A percentile compares a stretch with the other conserved stretches of the same genome.
phyloP scores from a whole-genome alignment of 768 basidiomycete genomes.

The Podaxis pistillaris region DNA sequence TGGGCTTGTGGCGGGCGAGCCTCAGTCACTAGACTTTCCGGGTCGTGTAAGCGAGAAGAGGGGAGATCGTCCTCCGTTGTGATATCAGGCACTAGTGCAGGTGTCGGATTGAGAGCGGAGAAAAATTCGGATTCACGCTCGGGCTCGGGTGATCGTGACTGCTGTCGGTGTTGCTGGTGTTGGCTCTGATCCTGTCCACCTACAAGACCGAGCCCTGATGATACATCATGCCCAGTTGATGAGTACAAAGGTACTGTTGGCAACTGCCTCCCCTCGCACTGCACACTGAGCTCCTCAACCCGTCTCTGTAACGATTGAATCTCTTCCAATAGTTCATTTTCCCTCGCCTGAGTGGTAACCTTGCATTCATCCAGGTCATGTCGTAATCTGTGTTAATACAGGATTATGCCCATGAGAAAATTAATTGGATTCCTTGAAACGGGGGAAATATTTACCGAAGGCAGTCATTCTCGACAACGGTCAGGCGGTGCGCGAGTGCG shows the following conservation, averaged over 20 bases:
- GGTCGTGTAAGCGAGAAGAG: background rate
- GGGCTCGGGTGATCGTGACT: background rate
- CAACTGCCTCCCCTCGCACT: background rate
- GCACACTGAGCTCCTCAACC: constrained; percentile 7
- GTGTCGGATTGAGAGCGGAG: background rate
- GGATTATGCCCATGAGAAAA: background rate
- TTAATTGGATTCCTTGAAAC: background rate
- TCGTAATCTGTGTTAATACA: constrained; percentile 24
- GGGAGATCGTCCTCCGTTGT: background rate
- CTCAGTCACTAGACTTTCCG: background rate
- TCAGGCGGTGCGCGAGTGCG: constrained; percentile 17
- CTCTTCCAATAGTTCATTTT: constrained; percentile 31
- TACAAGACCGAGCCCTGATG: background rate
- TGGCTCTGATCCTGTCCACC: background rate
- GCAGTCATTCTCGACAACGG: constrained; percentile 32
- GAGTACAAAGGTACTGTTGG: background rate
- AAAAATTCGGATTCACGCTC: background rate
- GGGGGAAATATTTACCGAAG: constrained; percentile 23
- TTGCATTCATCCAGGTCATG: constrained; percentile 27
- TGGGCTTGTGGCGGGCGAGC: background rate
- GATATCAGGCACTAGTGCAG: background rate
- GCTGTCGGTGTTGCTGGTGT: background rate
- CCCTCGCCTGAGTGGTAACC: constrained; percentile 25
- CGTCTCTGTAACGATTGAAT: constrained; percentile 19
- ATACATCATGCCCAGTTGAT: background rate